These are phyloP conservation scores for Suillus luteus DNA, from an alignment of 768 basidiomycete species.

Conservation along the genomic window DNA sequence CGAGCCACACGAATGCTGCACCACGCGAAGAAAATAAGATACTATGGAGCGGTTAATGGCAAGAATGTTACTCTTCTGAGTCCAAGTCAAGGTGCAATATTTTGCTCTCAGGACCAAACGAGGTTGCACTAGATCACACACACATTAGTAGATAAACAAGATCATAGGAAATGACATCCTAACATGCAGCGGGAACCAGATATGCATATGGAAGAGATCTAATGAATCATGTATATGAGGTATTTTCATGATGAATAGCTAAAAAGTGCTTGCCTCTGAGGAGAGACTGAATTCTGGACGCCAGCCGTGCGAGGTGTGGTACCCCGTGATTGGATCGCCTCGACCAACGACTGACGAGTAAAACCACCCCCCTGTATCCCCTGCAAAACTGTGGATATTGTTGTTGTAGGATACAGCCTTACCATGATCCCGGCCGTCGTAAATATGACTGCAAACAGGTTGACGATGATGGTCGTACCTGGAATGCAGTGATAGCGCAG, in stretches of 20 bases:
- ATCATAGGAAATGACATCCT: conserved; percentile 23
- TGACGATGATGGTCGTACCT: conserved; percentile 35
- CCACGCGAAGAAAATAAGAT: conserved; percentile 1
- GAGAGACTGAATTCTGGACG: conserved; percentile 43
- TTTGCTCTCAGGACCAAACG: conserved; percentile 53
- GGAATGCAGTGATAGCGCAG: conserved; percentile 48
- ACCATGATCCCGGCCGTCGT: neutral
- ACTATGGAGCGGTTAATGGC: neutral
- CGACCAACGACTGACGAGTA: conserved; percentile 34
- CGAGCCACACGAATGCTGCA: conserved; percentile 24
- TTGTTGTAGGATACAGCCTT: conserved; percentile 40
- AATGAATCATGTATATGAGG: neutral
- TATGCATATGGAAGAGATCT: conserved; percentile 55
- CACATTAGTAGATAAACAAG: conserved; percentile 5
- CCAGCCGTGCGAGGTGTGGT: conserved; percentile 35
- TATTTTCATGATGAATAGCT: neutral
- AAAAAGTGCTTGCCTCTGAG: conserved; percentile 21
- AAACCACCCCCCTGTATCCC: conserved; percentile 56
- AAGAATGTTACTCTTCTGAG: conserved; percentile 38
- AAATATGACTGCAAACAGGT: neutral
- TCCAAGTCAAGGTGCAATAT: conserved; percentile 46
- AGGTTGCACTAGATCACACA: conserved; percentile 48
- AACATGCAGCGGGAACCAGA: conserved; percentile 53
- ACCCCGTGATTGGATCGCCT: conserved; percentile 6
- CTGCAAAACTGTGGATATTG: conserved; percentile 42